phyloP scores from a whole-genome alignment of 257 asterid genomes.

The Penstemon eatonii region DNA sequence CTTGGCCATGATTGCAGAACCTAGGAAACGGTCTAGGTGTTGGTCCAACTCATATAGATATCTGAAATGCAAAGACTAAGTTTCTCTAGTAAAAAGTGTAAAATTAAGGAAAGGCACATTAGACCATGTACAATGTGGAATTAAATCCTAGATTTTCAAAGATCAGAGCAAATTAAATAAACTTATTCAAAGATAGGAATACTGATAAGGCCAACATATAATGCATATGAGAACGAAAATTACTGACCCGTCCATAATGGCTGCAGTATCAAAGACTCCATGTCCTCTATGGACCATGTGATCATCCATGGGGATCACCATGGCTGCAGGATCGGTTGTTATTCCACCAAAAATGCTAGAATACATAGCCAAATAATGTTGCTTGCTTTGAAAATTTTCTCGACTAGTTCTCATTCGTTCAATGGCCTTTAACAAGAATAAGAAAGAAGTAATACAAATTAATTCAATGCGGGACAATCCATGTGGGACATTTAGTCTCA shows the following conservation, averaged over 20 bases:
- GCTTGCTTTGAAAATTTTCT: conserved; percentile 55
- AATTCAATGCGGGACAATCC: not conserved
- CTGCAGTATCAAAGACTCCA: conserved; percentile 93
- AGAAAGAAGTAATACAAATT: conserved; percentile 1
- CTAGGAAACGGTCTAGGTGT: conserved; percentile 76
- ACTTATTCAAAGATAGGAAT: too few relatives aligned
- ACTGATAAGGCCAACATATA: not conserved
- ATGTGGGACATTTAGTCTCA: too few relatives aligned
- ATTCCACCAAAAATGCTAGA: conserved; percentile 88
- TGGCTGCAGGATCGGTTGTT: conserved; percentile 79
- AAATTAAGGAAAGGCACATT: not conserved
- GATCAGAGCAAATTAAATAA: too few relatives aligned
- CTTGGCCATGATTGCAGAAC: conserved; percentile 85
- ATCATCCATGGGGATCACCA: conserved; percentile 94
- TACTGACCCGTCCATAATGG: conserved; percentile 77
- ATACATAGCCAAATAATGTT: conserved; percentile 79
- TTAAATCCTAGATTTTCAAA: too few relatives aligned
- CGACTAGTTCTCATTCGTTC: conserved; percentile 56
- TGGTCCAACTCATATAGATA: conserved; percentile 85
- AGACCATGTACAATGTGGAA: too few relatives aligned
- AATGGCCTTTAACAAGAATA: conserved; percentile 49
- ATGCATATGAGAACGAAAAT: not conserved
- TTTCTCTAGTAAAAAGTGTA: not conserved
- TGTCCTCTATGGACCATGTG: conserved; percentile 98
- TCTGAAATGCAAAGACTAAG: conserved; percentile 39